Base-by-base conservation (phyloP, 2,329 filamentous ascomycete species). In the Curvularia spicifera region DNA sequence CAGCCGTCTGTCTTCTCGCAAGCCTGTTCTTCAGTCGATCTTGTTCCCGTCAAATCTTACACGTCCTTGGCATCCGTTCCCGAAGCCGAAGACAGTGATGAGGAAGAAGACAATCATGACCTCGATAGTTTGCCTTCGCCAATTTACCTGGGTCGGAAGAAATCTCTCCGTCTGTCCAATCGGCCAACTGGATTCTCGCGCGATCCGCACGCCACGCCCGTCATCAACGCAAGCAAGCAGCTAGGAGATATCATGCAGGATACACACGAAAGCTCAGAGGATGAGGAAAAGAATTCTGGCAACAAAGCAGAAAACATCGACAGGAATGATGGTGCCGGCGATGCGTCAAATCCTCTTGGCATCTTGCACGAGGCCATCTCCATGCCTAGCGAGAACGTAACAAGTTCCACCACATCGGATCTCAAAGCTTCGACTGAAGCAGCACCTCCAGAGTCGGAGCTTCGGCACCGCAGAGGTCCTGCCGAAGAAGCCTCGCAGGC, bases 11-110 rank as follows among this genome's bases (percentile, higher is more conserved):
- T 69, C 5, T 29, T 66, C 4, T 74, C 72, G 2, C 71, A 72
- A 53, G 63, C 73, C 4, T 71, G 69, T 51, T 74, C 72, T 13
- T 74, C 72, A 1, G 66, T 67, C n/a, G 67, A 73, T 20, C 68
- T 73, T 5, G 59, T 31, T 4, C 67, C 67, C 0, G 67, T 70
- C 22, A 69, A 67, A 22, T 71, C 70, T 2, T 65, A 72, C 44
- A 57, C 60, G 2, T 74, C 71, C 3, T 51, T 75, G n/a, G 66
- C 68, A 1, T 67, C 71, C 45, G 71, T 73, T 10, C 66, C 60
- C 0, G 68, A 71, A 51, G 69, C 54, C 2, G 62, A 65, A 7
- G 39, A 63, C 39, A 65, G 60, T 10, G 64, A 71, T 39, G 67
- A 71, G 22, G 63, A 69, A 0, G 61, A 68, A 31, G 39, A 55